A percentile compares a stretch with the other conserved stretches of the same genome.
Evolutionary conservation across 306 rosid species (phyloP).

Genomic region (Inga laurina): DNA sequence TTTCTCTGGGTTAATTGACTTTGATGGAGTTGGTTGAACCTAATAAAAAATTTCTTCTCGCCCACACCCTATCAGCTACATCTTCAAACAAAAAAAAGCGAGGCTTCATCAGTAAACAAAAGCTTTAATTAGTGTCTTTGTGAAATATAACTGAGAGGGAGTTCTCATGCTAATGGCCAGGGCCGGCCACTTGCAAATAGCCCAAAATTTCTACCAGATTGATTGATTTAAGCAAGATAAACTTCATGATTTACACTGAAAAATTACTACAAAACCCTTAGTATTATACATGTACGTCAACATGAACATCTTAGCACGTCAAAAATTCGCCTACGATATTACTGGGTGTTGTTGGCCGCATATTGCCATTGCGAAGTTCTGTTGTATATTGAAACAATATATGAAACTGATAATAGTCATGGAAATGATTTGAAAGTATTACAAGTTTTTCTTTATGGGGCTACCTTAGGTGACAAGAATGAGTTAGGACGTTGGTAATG

Average conservation of each 20-base stretch:
- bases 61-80: neutral
- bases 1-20: neutral
- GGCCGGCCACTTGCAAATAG: neutral
- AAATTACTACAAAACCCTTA: neutral
- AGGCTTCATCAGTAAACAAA: neutral
- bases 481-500: neutral
- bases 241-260: neutral
- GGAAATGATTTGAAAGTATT: neutral
- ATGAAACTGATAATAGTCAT: neutral
- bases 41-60: neutral
- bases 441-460: neutral
- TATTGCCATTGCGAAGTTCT: neutral
- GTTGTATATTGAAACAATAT: neutral
- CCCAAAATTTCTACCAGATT: neutral
- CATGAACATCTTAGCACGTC: neutral
- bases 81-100: neutral
- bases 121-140: neutral
- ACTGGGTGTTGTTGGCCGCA: neutral
- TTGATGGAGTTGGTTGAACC: neutral
- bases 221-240: neutral
- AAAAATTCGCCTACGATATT: neutral
- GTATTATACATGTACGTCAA: too few relatives aligned
- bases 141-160: neutral
- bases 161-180: neutral
- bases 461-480: neutral